Evolutionary conservation across 805 yeast genomes (phyloP).

Genomic region (Suhomyces canberraensis): DNA sequence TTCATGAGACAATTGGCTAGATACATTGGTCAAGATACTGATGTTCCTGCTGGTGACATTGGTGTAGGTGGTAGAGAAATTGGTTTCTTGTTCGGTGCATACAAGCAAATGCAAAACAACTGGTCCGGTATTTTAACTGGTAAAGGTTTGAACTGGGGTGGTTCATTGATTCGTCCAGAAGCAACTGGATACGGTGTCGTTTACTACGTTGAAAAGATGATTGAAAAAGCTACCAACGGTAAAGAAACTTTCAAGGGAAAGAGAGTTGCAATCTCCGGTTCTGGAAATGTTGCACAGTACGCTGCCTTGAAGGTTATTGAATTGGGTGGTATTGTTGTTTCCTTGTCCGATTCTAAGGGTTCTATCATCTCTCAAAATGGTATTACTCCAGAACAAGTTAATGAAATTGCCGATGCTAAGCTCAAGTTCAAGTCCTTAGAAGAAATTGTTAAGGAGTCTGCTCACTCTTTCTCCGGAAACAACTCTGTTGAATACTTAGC

Average conservation of each 20-base stretch:
- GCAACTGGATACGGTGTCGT: conserved; percentile 98
- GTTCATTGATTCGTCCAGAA: conserved; percentile 97
- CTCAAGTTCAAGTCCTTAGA: conserved; percentile 72
- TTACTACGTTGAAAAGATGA: conserved; percentile 97
- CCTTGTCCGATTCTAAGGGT: conserved; percentile 95
- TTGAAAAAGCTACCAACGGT: conserved; percentile 86
- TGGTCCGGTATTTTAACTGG: conserved; percentile 98
- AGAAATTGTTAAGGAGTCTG: conserved; percentile 54
- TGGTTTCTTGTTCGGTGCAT: conserved; percentile 95
- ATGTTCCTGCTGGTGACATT: conserved; percentile 99
- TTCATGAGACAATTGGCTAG: conserved; percentile 95
- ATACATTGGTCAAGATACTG: conserved; percentile 96
- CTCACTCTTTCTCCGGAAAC: conserved; percentile 53
- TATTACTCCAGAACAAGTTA: conserved; percentile 78
- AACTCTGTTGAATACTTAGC: conserved; percentile 71
- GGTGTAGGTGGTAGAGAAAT: conserved; percentile 97
- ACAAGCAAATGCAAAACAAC: conserved; percentile 84
- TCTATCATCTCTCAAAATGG: conserved; percentile 74
- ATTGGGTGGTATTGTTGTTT: conserved; percentile 92
- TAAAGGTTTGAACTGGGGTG: conserved; percentile 98
- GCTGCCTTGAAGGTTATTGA: conserved; percentile 97
- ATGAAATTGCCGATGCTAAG: conserved; percentile 73
- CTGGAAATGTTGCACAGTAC: conserved; percentile 98
- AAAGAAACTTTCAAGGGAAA: conserved; percentile 89
- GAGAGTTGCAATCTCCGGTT: conserved; percentile 94